Percentiles rank a stretch among this genome's conserved stretches.
These are phyloP conservation scores for Aspergillus brasiliensis DNA, from an alignment of 2,329 filamentous ascomycete species.

Conservation along the genomic window DNA sequence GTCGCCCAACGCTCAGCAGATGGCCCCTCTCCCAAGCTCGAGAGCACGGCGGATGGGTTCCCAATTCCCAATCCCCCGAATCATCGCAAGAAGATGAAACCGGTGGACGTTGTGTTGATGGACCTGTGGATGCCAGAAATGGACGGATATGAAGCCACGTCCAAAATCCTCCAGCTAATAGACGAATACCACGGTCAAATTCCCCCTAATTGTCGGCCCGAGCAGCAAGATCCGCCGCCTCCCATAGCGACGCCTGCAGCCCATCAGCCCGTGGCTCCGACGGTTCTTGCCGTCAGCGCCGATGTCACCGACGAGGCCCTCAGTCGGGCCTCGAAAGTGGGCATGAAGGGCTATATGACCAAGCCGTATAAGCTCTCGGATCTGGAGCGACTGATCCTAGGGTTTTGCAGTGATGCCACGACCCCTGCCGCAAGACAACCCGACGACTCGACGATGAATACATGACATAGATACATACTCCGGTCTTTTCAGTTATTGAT, in stretches of 20 bases:
- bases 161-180: slow-evolving; percentile 61
- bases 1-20: slow-evolving; percentile 23
- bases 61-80: slow-evolving; percentile 22
- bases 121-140: slow-evolving; percentile 77
- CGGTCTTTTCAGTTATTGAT: slow-evolving; percentile 3
- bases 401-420: slow-evolving; percentile 41
- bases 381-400: slow-evolving; percentile 61
- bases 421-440: slow-evolving; percentile 5
- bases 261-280: slow-evolving; percentile 32
- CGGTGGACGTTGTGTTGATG: slow-evolving; percentile 69
- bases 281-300: slow-evolving; percentile 65
- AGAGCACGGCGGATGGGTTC: slow-evolving; percentile 12
- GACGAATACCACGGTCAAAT: slow-evolving; percentile 36
- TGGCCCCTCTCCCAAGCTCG: slow-evolving; percentile 10
- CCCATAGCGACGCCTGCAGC: slow-evolving; percentile 31
- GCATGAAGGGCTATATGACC: slow-evolving; percentile 69
- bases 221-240: slow-evolving; percentile 15
- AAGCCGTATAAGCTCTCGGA: slow-evolving; percentile 68
- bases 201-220: slow-evolving; percentile 13
- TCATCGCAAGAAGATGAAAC: slow-evolving; percentile 35
- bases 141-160: slow-evolving; percentile 70
- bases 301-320: slow-evolving; percentile 67
- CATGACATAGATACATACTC: slow-evolving; percentile 18
- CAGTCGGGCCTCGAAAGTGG: slow-evolving; percentile 60
- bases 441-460: slow-evolving; percentile 20